Evolutionary conservation across 1,284 basidiomycete species (phyloP).

Genomic region (Ustilago nuda): DNA sequence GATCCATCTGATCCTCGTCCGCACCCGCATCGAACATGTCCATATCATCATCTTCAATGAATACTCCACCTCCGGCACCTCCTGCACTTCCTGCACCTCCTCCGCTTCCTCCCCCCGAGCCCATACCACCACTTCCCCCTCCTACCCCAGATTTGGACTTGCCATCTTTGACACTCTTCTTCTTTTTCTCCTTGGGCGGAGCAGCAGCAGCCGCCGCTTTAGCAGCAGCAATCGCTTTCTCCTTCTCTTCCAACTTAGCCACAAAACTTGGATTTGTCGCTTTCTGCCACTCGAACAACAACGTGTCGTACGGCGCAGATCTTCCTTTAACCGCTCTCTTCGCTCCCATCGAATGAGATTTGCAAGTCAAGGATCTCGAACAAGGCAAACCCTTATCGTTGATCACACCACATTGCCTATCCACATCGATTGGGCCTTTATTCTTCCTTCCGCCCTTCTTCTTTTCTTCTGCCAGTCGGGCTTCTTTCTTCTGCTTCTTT

Average conservation of each 20-base stretch:
- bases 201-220: conserved; percentile 52
- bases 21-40: conserved; percentile 61
- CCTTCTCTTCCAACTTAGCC: conserved; percentile 80
- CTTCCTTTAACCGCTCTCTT: conserved; percentile 92
- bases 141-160: conserved; percentile 28
- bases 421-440: conserved; percentile 75
- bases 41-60: conserved; percentile 55
- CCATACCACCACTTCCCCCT: conserved; percentile 7
- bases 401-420: conserved; percentile 96
- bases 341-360: conserved; percentile 96
- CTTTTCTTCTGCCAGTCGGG: conserved; percentile 35
- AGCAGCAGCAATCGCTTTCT: conserved; percentile 61
- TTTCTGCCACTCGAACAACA: conserved; percentile 86
- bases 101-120: conserved; percentile 1
- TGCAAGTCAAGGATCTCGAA: conserved; percentile 96
- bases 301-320: conserved; percentile 84
- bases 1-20: conserved; percentile 61
- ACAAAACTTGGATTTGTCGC: conserved; percentile 91
- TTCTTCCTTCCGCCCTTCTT: conserved; percentile 55
- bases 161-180: conserved; percentile 44
- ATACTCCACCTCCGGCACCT: conserved; percentile 11
- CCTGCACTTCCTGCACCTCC: neutral
- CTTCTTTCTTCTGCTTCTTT: conserved; percentile 47
- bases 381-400: conserved; percentile 94
- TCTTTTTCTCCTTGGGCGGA: conserved; percentile 63